Evolutionary conservation across 2,329 filamentous ascomycete genomes (phyloP).

Genomic region (Cladosporium sp.): DNA sequence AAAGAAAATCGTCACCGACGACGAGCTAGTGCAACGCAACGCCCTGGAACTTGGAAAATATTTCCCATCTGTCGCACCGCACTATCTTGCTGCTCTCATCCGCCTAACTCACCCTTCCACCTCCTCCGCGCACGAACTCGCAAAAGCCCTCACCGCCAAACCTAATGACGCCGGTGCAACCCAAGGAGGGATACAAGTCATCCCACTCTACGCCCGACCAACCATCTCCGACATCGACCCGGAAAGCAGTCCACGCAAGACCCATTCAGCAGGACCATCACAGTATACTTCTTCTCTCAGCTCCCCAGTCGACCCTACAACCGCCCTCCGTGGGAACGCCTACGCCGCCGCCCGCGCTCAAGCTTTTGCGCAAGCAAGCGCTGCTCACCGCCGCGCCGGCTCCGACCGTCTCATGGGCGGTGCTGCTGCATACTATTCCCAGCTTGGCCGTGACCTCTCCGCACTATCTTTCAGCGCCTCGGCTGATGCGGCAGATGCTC

Average conservation of each 20-base stretch:
- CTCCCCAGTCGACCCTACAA: constrained; percentile 18
- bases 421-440: constrained; percentile 71
- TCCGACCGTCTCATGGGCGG: constrained; percentile 71
- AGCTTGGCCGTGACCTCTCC: constrained; percentile 63
- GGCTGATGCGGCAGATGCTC: constrained; percentile 64
- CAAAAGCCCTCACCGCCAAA: constrained; percentile 47
- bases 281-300: constrained; percentile 24
- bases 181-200: constrained; percentile 44
- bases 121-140: constrained; percentile 56
- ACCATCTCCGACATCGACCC: constrained; percentile 31
- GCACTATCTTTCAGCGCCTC: constrained; percentile 55
- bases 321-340: constrained; percentile 15
- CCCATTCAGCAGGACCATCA: constrained; percentile 8
- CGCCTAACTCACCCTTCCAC: constrained; percentile 56
- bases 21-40: constrained; percentile 44
- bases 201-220: constrained; percentile 43
- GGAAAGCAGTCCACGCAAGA: constrained; percentile 4
- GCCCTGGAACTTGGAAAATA: constrained; percentile 52
- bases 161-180: constrained; percentile 26
- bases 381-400: constrained; percentile 57
- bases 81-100: constrained; percentile 51
- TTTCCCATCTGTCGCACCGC: constrained; percentile 49
- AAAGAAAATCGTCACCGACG: constrained; percentile 33
- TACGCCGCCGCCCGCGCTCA: constrained; percentile 45
- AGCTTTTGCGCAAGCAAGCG: constrained; percentile 55